A percentile compares a stretch with the other conserved stretches of the same genome.
Conservation (phyloP, 1,284 basidiomycete genomes). For the Ceratobasidium sp. region DNA sequence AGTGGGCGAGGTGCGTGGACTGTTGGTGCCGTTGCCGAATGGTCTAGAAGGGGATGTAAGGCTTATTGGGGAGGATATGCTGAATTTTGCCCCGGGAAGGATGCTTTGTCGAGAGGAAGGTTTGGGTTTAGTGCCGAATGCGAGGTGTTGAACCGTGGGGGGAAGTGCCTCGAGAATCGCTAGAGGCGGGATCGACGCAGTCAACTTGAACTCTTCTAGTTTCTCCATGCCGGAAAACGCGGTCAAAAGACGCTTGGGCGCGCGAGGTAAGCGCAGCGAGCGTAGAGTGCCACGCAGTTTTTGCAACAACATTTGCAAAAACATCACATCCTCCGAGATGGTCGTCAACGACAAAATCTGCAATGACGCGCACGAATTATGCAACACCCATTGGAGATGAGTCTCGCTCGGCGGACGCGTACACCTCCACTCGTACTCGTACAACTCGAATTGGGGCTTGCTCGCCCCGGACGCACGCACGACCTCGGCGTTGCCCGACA, state of each 20-base stretch:
- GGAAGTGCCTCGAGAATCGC: constrained; percentile 25
- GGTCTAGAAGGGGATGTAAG: constrained; percentile 17
- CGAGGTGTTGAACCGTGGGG: constrained; percentile 29
- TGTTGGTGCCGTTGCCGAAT: background rate
- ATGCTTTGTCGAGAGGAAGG: constrained; percentile 34
- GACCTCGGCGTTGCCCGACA: constrained; percentile 28
- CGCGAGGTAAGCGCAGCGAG: constrained; percentile 27
- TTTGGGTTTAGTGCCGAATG: constrained; percentile 39
- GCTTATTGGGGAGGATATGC: constrained; percentile 21
- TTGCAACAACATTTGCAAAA: constrained; percentile 25
- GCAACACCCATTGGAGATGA: constrained; percentile 34
- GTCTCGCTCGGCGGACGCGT: constrained; percentile 17
- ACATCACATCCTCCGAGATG: constrained; percentile 24
- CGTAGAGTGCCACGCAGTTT: constrained; percentile 30
- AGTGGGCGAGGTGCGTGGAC: constrained; percentile 35
- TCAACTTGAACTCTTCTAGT: constrained; percentile 38
- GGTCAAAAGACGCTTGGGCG: constrained; percentile 18
- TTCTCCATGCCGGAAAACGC: constrained; percentile 12
- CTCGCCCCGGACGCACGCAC: constrained; percentile 29
- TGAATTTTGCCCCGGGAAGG: constrained; percentile 12
- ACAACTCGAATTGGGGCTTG: constrained; percentile 41
- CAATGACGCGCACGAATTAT: constrained; percentile 27
- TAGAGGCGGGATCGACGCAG: constrained; percentile 20
- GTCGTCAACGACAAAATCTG: constrained; percentile 30
- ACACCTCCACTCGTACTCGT: constrained; percentile 36